These are phyloP conservation scores for Phytophthora litchii DNA, from an alignment of 352 stramenopile species.

Conservation along the genomic window DNA sequence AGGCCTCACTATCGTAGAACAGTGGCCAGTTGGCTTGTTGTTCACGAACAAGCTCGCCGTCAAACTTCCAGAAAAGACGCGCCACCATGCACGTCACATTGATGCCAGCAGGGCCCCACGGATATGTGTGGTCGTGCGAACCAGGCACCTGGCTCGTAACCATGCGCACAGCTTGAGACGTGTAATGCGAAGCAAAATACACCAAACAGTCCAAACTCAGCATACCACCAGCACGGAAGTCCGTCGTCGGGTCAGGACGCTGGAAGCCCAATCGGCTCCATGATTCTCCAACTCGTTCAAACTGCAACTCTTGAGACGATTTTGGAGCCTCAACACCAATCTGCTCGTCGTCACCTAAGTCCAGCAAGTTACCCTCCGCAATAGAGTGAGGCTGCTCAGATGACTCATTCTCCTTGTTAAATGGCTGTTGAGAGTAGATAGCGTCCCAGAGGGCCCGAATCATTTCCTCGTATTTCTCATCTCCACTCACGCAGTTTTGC, in stretches of 20 bases:
- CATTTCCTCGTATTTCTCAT: conserved; percentile 67
- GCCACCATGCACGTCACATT: conserved; percentile 88
- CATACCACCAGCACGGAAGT: conserved; percentile 84
- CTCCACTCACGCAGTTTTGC: conserved; percentile 68
- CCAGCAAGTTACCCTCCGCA: conserved; percentile 35
- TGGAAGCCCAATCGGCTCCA: conserved; percentile 88
- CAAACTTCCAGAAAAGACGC: conserved; percentile 81
- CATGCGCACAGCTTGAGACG: conserved; percentile 73
- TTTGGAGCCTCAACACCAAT: conserved; percentile 8
- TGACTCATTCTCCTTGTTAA: conserved; percentile 29
- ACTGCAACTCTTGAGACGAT: conserved; percentile 36
- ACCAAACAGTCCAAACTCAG: conserved; percentile 82
- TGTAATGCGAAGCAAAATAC: conserved; percentile 80
- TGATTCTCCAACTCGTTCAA: conserved; percentile 73
- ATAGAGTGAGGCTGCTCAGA: conserved; percentile 26
- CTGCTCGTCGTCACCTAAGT: conserved; percentile 24
- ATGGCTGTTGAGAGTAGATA: conserved; percentile 65
- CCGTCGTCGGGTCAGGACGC: conserved; percentile 82
- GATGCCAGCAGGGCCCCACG: conserved; percentile 83
- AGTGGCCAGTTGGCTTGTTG: conserved; percentile 72
- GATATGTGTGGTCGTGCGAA: conserved; percentile 83
- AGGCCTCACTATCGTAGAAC: conserved; percentile 69
- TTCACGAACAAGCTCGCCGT: conserved; percentile 73
- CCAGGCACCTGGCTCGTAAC: conserved; percentile 78
- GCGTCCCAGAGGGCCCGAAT: conserved; percentile 65